Evolutionary conservation across 169 alveolate species (phyloP), one percentile per base, ranked within the genome.

Genomic region (Hepatocystis sp.): DNA sequence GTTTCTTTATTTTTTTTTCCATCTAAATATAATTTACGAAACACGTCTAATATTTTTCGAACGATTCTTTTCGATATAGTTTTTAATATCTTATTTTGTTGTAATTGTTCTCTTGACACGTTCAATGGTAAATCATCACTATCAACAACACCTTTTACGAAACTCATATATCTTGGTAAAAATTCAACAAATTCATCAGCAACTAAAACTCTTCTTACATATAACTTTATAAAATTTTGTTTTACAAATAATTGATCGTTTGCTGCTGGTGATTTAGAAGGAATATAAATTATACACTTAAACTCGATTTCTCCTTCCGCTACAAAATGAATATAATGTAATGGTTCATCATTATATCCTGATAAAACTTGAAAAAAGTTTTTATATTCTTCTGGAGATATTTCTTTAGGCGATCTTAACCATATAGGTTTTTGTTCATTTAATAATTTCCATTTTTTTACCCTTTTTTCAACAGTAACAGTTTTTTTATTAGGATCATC

Each of bases 221-320:
- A 97, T 40, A 97, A 93, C 86, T 97, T 96, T 23, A 97, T 91
- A 53, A 93, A 92, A 84, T 94, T 94, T 85, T 93, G 93, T 68
- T 93, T 91, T 46, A 90, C 90, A 92, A 96, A 97, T 90, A 97
- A 96, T 88, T 96, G 98, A 90, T 95, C 97, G 91, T 96, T 86
- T 90, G 97, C 98, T 46, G 94, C 90, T 13, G 98, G 98, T 25
- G 99, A 97, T 84, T 95, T 92, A 40, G 95, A 93, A 1, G 99
- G 99, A 34, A 98, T 93, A 95, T 91, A 98, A 58, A 99, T 93
- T 11, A 99, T 93, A 44, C 99, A 95, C 91, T 97, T 98, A 97
- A 98, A 99, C 55, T 97, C 99, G 11, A 98, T 97, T 90, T 99
- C 99, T 23, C 99, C 99, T 92, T 99, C 99, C n/a, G 99, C 99